Conservation (phyloP, 805 yeast genomes). For the Saccharomycopsis capsularis region DNA sequence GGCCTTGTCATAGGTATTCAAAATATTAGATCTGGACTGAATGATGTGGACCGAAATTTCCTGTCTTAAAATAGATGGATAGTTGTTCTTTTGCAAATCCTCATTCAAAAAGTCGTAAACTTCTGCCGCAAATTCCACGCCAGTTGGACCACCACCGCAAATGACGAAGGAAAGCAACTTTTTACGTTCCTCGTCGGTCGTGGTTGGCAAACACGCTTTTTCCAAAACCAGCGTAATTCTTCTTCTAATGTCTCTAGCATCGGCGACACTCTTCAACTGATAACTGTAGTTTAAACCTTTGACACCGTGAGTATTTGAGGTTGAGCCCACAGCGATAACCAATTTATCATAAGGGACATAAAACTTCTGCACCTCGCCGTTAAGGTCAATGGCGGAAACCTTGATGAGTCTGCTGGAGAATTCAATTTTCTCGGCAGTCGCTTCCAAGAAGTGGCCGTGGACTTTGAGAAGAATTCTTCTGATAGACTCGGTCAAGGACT, state of each 20-base stretch:
- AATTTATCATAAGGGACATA: slow-evolving; percentile 68
- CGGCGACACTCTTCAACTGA: slow-evolving; percentile 60
- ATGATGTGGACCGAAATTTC: slow-evolving; percentile 60
- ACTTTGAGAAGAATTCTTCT: slow-evolving; percentile 46
- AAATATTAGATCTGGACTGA: slow-evolving; percentile 60
- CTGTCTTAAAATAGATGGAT: slow-evolving; percentile 55
- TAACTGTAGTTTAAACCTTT: slow-evolving; percentile 57
- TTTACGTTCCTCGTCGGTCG: slow-evolving; percentile 56
- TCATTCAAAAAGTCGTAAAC: slow-evolving; percentile 59
- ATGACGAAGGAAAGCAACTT: slow-evolving; percentile 52
- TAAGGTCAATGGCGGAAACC: slow-evolving; percentile 38
- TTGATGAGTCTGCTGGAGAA: slow-evolving; percentile 51
- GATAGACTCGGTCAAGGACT: slow-evolving; percentile 57
- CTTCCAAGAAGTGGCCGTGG: slow-evolving; percentile 57
- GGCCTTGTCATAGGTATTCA: slow-evolving; percentile 61
- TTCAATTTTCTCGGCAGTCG: slow-evolving; percentile 51
- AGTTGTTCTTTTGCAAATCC: slow-evolving; percentile 44
- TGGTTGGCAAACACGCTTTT: slow-evolving; percentile 58
- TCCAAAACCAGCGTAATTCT: slow-evolving; percentile 52
- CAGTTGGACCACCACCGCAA: slow-evolving; percentile 96
- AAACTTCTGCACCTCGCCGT: slow-evolving; percentile 38
- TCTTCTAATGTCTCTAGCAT: slow-evolving; percentile 49
- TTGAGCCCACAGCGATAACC: slow-evolving; percentile 63
- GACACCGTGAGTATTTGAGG: slow-evolving; percentile 64
- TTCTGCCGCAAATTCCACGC: slow-evolving; percentile 89